phyloP scores from a whole-genome alignment of 768 basidiomycete species.

The Lactarius vividus region DNA sequence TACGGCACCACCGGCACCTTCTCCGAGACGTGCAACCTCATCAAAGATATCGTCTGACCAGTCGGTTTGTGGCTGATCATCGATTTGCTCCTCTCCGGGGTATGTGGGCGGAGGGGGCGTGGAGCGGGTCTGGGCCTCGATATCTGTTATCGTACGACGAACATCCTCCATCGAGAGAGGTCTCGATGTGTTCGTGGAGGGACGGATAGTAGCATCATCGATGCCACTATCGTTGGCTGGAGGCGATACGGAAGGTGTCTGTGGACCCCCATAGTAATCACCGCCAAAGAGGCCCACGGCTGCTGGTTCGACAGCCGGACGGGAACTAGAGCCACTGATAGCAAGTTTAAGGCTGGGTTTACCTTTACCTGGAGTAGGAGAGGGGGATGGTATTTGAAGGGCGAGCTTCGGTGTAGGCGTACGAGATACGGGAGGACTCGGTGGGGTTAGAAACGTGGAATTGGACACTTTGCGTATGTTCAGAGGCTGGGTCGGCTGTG shows the following conservation, averaged over 20 bases:
- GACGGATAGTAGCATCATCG: slow-evolving; percentile 44
- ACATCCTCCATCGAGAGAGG: slow-evolving; percentile 29
- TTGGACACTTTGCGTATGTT: slow-evolving; percentile 39
- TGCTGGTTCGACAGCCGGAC: slow-evolving; percentile 3
- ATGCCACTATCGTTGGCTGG: slow-evolving; percentile 35
- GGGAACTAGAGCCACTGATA: slow-evolving; percentile 17
- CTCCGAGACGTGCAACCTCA: slow-evolving; percentile 76
- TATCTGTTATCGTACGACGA: slow-evolving; percentile 29
- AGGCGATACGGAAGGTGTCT: slow-evolving; percentile 23
- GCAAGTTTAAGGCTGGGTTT: slow-evolving; percentile 29
- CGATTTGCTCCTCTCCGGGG: slow-evolving; percentile 34
- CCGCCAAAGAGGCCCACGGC: slow-evolving; percentile 15
- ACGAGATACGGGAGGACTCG: slow-evolving; percentile 29
- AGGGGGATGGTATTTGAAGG: slow-evolving; percentile 35
- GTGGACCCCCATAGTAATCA: slow-evolving; percentile 29
- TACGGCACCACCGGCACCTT: slow-evolving; percentile 95
- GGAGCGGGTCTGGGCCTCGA: slow-evolving; percentile 38
- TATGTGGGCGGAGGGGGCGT: slow-evolving; percentile 34
- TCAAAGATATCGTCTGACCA: slow-evolving; percentile 76
- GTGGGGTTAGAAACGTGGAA: slow-evolving; percentile 19
- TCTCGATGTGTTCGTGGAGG: slow-evolving; percentile 29
- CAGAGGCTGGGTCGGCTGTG: slow-evolving; percentile 41
- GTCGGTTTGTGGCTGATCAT: slow-evolving; percentile 38
- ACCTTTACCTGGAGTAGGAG: slow-evolving; percentile 18
- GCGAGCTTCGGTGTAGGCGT: slow-evolving; percentile 32